Evolutionary conservation across 257 asterid genomes (phyloP).

Genomic region (Solanum chiquidenum): DNA sequence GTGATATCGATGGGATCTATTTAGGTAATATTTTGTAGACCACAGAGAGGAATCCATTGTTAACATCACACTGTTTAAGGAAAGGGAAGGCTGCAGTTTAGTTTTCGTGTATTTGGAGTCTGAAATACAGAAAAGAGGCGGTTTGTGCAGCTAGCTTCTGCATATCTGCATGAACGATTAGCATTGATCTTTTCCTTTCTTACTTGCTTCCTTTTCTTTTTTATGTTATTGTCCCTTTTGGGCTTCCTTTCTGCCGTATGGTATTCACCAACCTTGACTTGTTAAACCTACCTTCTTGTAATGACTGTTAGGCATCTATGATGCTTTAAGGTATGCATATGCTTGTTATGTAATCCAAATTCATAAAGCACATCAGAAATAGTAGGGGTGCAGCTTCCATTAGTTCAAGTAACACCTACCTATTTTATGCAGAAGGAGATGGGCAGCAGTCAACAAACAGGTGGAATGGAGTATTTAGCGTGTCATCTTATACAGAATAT

Average conservation of each 20-base stretch:
- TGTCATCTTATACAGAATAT: conserved; percentile 81
- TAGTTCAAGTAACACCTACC: neutral
- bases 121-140: neutral
- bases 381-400: neutral
- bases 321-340: neutral
- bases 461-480: conserved; percentile 74
- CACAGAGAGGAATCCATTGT: neutral
- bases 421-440: conserved; percentile 48
- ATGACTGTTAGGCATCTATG: neutral
- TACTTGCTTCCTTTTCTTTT: neutral
- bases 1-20: neutral
- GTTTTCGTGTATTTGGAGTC: neutral
- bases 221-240: neutral
- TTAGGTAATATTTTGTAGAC: neutral
- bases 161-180: neutral
- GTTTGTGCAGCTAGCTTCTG: neutral
- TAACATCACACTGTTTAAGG: neutral
- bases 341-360: neutral
- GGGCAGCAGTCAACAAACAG: conserved; percentile 54
- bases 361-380: neutral
- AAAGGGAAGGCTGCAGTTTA: neutral
- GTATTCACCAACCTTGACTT: neutral
- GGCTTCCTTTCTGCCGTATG: neutral
- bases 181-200: neutral
- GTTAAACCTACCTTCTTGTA: neutral